phyloP scores from a whole-genome alignment of 495 filamentous ascomycete species.

The Lophium mytilinum region DNA sequence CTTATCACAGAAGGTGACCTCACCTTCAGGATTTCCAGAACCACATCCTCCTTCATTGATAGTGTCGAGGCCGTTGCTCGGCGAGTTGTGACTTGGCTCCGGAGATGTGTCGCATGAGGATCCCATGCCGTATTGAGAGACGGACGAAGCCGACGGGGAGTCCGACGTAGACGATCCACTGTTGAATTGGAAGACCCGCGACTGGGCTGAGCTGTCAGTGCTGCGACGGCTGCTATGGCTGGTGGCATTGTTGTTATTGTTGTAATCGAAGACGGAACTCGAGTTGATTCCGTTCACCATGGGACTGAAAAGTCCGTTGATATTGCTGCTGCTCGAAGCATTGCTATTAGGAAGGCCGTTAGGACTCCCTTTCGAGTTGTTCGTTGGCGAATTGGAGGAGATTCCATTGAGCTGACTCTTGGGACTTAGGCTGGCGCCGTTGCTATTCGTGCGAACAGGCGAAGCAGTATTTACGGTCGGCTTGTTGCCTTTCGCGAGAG shows the following conservation, averaged over 20 bases:
- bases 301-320: constrained; percentile 42
- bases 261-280: constrained; percentile 24
- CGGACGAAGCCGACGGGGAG: constrained; percentile 49
- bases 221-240: constrained; percentile 11
- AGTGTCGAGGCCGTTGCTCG: constrained; percentile 47
- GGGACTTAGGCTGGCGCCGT: constrained; percentile 27
- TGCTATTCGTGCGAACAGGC: constrained; percentile 24
- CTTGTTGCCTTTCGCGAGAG: constrained; percentile 24
- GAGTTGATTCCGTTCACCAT: constrained; percentile 36
- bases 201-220: constrained; percentile 25
- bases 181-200: constrained; percentile 34
- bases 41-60: constrained; percentile 43
- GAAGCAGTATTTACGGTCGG: neutral
- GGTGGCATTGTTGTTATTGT: constrained; percentile 2
- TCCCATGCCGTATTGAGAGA: constrained; percentile 50
- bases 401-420: constrained; percentile 23
- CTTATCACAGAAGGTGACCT: constrained; percentile 58
- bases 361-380: constrained; percentile 1
- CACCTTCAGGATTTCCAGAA: constrained; percentile 44
- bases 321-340: neutral
- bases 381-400: constrained; percentile 13
- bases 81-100: constrained; percentile 54
- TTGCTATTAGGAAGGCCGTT: neutral
- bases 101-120: constrained; percentile 87
- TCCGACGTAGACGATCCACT: constrained; percentile 40